Conservation (phyloP, 257 asterid species). For the Solanum clarkiae region DNA sequence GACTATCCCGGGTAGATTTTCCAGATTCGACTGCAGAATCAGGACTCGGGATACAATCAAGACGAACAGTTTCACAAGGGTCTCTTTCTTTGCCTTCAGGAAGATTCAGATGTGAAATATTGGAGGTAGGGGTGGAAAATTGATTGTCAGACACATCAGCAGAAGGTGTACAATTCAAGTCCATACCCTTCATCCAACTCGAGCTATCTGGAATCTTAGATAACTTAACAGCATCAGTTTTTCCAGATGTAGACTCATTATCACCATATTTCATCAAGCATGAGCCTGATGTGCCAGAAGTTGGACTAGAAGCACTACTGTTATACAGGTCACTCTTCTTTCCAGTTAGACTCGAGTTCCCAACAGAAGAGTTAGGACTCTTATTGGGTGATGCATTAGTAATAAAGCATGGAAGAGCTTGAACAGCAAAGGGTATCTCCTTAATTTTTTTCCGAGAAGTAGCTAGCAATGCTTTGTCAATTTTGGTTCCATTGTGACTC, state of each 20-base stretch:
- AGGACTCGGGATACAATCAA: not conserved
- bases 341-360: not conserved
- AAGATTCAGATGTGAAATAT: not conserved
- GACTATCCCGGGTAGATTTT: not conserved
- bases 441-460: not conserved
- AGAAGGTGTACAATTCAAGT: constrained; percentile 33
- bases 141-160: not conserved
- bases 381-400: not conserved
- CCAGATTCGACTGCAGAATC: not conserved
- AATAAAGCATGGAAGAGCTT: constrained; percentile 23
- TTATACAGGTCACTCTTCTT: not conserved
- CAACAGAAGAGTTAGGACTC: constrained; percentile 3
- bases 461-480: constrained; percentile 1
- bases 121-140: not conserved
- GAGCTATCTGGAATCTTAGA: constrained; percentile 7
- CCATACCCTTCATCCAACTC: constrained; percentile 13
- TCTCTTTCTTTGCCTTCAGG: not conserved
- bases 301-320: not conserved
- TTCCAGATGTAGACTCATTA: not conserved
- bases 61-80: not conserved
- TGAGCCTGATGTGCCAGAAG: not conserved
- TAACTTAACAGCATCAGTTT: not conserved
- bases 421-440: constrained; percentile 10
- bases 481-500: not conserved
- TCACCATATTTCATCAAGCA: not conserved